Evolutionary conservation across 805 yeast species (phyloP), one percentile per base, ranked within the genome.

Genomic region (Schwanniomyces sp.): DNA sequence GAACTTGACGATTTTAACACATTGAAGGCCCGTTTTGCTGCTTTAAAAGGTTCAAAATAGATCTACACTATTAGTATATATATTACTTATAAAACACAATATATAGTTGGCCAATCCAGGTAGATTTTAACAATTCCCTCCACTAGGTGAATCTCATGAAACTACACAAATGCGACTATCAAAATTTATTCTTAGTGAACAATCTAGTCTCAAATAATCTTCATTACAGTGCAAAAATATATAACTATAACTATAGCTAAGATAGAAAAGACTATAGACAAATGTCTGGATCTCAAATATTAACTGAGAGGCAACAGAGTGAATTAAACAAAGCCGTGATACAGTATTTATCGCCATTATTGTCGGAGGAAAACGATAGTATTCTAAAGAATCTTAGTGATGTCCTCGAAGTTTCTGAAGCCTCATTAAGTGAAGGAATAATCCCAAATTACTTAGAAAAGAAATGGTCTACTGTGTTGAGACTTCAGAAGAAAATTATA

Each of bases 401-500:
- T 41, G 44, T 24, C 18, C 49, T 48, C 45, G 48, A 51, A 10
- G 53, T 49, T 17, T 53, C 50, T 25, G 38, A 42, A 32, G 36
- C 42, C 41, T 37, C 41, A 17, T 46, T 45, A 69, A 62, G 55
- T 44, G 58, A 74, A 9, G 57, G 53, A 27, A 55, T 69, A 5
- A 67, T 72, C 9, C 66, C 72, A 43, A 61, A 70, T 52, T 74
- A 72, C 49, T 68, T 89, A 34, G 89, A 86, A 55, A 86, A 85
- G 66, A 91, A 91, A 68, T 91, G 97, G 97, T 76, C 85, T 0
- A 84, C 96, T 0, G 92, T 91, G 4, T 75, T 89, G 28, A 72
- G 96, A 40, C 72, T 92, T 27, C 97, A 92, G 66, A 79, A 83
- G 52, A 78, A 81, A 56, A 84, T 85, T 38, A 69, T 85, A 48